Base-by-base conservation (phyloP, 2,329 filamentous ascomycete genomes). In the Cordyceps militaris region DNA sequence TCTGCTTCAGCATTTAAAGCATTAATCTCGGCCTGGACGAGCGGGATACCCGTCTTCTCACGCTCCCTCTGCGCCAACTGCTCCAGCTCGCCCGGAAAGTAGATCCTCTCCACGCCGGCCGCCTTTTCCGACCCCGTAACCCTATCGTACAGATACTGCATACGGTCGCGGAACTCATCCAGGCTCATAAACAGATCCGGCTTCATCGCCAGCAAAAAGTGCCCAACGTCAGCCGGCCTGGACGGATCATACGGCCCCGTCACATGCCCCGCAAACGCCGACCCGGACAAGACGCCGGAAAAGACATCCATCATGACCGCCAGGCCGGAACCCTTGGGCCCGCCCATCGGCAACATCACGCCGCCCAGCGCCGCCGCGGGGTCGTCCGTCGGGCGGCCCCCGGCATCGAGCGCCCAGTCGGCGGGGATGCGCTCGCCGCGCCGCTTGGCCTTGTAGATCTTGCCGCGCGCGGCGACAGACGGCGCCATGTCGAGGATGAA, bases 241-340 rank as follows among this genome's bases (percentile, higher is more conserved):
- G 81, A 85, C 3, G 86, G 79, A 65, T 91, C 88, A 68, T 94
- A 94, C 0, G 89, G 90, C 19, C 82, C 82, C 0, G 85, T 88
- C 19, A 94, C 89, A 65, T 88, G 78, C 0, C 89, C 89, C 0
- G 88, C 90, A 70, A 90, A 94, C 0, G 88, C 88, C 32, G 85
- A 86, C 0, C 89, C 89, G 0, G 87, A 90, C 0, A 94, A 66
- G 0, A 89, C 86, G 0, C 89, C 89, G 0, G 88, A 91, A 67
- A 94, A 93, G 2, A 95, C 87, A 66, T 94, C 89, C 90, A 94
- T 94, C 87, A 91, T 93, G 57, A 94, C 82, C 0, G 87, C 76
- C 42, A 94, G 69, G 0, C 81, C 90, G 2, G 86, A 89, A 0
- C 90, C 90, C 70, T 94, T 94, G 0, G 89, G 88, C 0, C 90